Evolutionary conservation across 306 rosid genomes (phyloP), one percentile per base, ranked within the genome.

Genomic region (Carpinus viminea): DNA sequence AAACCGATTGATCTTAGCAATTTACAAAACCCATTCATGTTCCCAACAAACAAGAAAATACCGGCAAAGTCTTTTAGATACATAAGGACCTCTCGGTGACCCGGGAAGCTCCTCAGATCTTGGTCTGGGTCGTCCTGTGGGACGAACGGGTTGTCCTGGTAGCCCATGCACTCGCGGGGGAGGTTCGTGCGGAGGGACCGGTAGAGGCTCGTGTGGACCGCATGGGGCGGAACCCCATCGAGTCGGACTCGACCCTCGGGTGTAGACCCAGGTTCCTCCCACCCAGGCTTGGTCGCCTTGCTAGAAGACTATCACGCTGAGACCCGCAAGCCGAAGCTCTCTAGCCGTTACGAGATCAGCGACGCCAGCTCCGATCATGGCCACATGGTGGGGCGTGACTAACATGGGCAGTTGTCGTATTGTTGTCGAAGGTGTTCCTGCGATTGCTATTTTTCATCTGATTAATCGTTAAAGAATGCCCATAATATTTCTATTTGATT

Each of bases 221-320:
- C 3, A 54, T 61, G 15, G 93, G 93, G 74, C 88, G 80, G 66
- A 72, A 5, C 0, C 97, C 92, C 0, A 90, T 36, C 0, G 74
- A 88, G 83, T 91, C 97, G 16, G 93, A 90, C 68, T 93, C 96
- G 2, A 84, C 83, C 3, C 76, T 80, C 0, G 92, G 34, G 7
- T 88, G 74, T 91, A 91, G 2, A 85, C 89, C 98, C 98, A 91
- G 4, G 86, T 79, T 6, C 97, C 98, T 0, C 98, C 97, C 0
- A 90, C 46, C 78, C n/a, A n/a, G n/a, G n/a, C n/a, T n/a, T 83
- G 78, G 21, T 82, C 78, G n/a, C 74, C 86, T 74, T 69, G 78
- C 79, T 93, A 97, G 84, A 88, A 91, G 1, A 91, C 87, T 18
- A 91, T 91, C 13, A 90, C 97, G 0, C 21, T 38, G 46, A 86